Base-by-base conservation (phyloP, 2,329 filamentous ascomycete species). In the Epicoccum sorghinum region DNA sequence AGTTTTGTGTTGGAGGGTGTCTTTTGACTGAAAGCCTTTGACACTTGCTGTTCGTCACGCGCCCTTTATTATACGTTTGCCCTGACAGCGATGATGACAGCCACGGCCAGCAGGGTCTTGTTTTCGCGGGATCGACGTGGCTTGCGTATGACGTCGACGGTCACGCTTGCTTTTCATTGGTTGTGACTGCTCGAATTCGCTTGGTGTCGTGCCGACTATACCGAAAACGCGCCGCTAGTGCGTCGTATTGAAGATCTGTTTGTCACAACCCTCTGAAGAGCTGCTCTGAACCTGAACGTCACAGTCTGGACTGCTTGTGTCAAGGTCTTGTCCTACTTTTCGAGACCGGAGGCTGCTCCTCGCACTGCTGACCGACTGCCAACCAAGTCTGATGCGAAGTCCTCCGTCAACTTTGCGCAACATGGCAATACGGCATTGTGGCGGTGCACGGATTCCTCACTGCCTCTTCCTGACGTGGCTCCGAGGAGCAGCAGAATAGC, bases 31-130 rank as follows among this genome's bases (percentile, higher is more conserved):
- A 32, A 30, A 9, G 4, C 6, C 27, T 46, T 46, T 42, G 52
- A 42, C 37, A 8, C n/a, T 13, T 29, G 32, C 37, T 37, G 37
- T 22, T 3, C 52, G 38, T 47, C 46, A 55, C 46, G 30, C 46
- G 52, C 42, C 37, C 52, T 51, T 33, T 60, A 55, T 66, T 60
- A 61, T 66, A 65, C 58, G 36, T 47, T 29, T 48, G 23, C 25
- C 40, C 51, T 44, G 51, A 47, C 24, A 48, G 30, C 58, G 52
- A 63, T 64, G 62, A 64, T 64, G 62, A 52, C 44, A 61, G 60
- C 59, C 58, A 60, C 53, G 57, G 41, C 39, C 36, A 25, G 13
- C 13, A 13, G 22, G 37, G 41, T 43, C 47, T 40, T 50, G 47
- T 42, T 42, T 44, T 42, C 27, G 32, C 35, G 27, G 24, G n/a